Evolutionary conservation across 306 rosid species (phyloP).

Genomic region (Sicyos edulis): DNA sequence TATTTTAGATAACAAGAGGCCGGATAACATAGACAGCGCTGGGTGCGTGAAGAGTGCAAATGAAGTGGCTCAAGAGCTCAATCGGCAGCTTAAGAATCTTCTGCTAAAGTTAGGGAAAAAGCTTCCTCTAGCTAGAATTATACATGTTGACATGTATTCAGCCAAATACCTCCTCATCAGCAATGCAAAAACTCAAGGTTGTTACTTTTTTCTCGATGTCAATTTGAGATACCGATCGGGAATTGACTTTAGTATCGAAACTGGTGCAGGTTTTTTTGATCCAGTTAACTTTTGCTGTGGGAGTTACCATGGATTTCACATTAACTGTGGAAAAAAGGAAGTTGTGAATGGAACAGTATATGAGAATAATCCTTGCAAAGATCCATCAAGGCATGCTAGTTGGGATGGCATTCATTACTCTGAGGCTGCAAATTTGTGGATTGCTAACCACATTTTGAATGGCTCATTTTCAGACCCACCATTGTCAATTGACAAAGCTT

Average conservation of each 20-base stretch:
- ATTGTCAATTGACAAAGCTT: conserved; percentile 50
- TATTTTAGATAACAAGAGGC: conserved; percentile 36
- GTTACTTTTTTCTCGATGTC: neutral
- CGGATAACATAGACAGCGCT: conserved; percentile 44
- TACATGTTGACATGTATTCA: conserved; percentile 62
- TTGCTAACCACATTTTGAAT: conserved; percentile 47
- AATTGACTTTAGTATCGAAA: neutral
- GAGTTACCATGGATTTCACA: conserved; percentile 50
- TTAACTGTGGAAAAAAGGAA: conserved; percentile 57
- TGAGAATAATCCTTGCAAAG: conserved; percentile 57
- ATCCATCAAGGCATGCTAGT: conserved; percentile 59
- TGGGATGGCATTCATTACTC: conserved; percentile 95
- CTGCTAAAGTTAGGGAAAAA: conserved; percentile 35
- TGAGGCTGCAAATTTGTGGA: conserved; percentile 66
- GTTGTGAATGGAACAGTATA: conserved; percentile 62
- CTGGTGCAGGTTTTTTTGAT: conserved; percentile 57
- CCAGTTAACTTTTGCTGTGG: conserved; percentile 83
- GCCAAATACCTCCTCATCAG: conserved; percentile 61
- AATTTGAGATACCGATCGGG: neutral
- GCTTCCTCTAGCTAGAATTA: conserved; percentile 51
- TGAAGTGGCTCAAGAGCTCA: conserved; percentile 66
- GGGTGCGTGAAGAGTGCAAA: conserved; percentile 65
- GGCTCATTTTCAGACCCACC: conserved; percentile 67
- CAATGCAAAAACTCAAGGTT: conserved; percentile 53
- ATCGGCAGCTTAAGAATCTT: conserved; percentile 50